Evolutionary conservation across 345 rosid genomes (phyloP), one percentile per base, ranked within the genome.

Genomic region (Brassica cretica): DNA sequence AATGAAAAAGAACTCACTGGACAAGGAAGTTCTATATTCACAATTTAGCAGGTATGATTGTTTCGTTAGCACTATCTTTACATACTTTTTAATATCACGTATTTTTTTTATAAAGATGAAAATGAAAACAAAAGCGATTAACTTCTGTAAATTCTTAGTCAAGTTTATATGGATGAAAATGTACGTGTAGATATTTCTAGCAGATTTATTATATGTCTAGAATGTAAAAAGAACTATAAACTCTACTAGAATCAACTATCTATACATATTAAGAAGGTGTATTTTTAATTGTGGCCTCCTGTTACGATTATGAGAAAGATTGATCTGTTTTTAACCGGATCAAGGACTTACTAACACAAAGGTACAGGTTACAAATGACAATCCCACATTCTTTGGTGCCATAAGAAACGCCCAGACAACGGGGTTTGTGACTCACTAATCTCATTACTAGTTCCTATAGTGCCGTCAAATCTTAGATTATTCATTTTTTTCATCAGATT

Each of bases 21-120:
- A 71, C 27, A 71, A 71, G 61, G 72, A 78, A 56, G 14, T n/a
- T 78, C 35, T 78, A 8, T 0, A 41, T 56, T 56, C 76, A 41
- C 59, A n/a, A 18, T 78, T 77, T 66, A 25, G 44, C 27, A 78
- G 81, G 81, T 77, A 77, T 1, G 30, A 11, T 18, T 2, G 8
- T 59, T 68, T 27, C 11, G n/a, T 14, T 8, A 9, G 15, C 12
- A 21, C 64, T 53, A 3, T 15, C 11, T 27, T 41, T 46, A 8
- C 51, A 30, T 16, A 10, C 7, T 60, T 41, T 5, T 37, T 0
- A 0, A 29, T 15, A 11, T 44, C 7, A 18, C 14, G 8, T 6
- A 6, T 29, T 29, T 8, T 66, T 24, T 8, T 66, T 24, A 33
- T 0, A 33, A 7, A 9, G 10, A 19, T 24, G 24, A 8, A 19